Evolutionary conservation across 192 early-diverging fungal genomes (phyloP).

Genomic region (Lobosporangium transversale): DNA sequence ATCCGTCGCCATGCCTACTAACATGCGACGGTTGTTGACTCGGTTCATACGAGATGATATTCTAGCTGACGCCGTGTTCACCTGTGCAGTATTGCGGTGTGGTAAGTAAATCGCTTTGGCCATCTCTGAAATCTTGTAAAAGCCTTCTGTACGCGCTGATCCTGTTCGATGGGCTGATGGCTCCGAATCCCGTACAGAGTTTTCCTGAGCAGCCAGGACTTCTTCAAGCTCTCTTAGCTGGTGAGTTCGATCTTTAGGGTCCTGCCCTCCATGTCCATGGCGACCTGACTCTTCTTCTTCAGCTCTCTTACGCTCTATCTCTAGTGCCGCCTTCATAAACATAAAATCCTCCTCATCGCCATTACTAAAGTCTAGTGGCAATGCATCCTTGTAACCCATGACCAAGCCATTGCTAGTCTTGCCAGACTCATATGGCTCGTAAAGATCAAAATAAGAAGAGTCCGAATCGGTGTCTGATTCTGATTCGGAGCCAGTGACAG

Average conservation of each 20-base stretch:
- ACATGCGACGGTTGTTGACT: constrained; percentile 69
- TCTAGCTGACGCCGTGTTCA: constrained; percentile 43
- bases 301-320: constrained; percentile 46
- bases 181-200: constrained; percentile 10
- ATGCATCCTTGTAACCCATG: constrained; percentile 14
- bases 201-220: constrained; percentile 21
- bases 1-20: constrained; percentile 70
- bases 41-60: constrained; percentile 74
- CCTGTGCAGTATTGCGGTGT: constrained; percentile 52
- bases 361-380: constrained; percentile 22
- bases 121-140: constrained; percentile 71
- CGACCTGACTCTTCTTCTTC: constrained; percentile 42
- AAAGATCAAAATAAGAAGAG: constrained; percentile 49
- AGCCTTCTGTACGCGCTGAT: constrained; percentile 86
- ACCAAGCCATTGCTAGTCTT: constrained; percentile 13
- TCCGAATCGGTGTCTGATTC: constrained; percentile 50
- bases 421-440: constrained; percentile 39
- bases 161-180: constrained; percentile 69
- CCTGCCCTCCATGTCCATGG: constrained; percentile 10
- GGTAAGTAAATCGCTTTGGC: constrained; percentile 75
- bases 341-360: constrained; percentile 59
- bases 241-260: neutral
- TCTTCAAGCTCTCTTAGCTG: constrained; percentile 16
- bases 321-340: constrained; percentile 57
- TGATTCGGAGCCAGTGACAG: constrained; percentile 33